These are phyloP conservation scores for Fusarium nanum DNA, from an alignment of 2,329 filamentous ascomycete species.

Conservation along the genomic window DNA sequence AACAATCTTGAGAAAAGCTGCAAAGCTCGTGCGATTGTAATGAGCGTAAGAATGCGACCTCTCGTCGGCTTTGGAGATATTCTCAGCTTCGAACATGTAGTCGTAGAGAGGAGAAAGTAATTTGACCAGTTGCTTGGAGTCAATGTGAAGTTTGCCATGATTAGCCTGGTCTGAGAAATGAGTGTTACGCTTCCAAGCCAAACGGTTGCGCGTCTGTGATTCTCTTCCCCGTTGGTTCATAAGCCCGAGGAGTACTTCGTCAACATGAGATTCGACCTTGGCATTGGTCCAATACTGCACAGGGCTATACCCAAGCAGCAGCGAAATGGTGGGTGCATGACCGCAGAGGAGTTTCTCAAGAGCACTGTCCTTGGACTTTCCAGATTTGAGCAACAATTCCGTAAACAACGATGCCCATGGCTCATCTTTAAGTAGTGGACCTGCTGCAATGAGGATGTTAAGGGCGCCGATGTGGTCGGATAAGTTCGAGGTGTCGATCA, in stretches of 20 bases:
- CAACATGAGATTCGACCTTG: slow-evolving; percentile 54
- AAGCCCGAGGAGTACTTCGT: slow-evolving; percentile 52
- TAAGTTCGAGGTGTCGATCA: slow-evolving; percentile 66
- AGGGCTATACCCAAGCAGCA: slow-evolving; percentile 63
- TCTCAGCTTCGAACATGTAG: slow-evolving; percentile 59
- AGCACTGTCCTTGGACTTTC: slow-evolving; percentile 40
- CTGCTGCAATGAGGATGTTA: slow-evolving; percentile 55
- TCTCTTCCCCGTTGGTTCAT: slow-evolving; percentile 28
- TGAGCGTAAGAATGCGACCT: slow-evolving; percentile 41
- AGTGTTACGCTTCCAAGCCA: slow-evolving; percentile 54
- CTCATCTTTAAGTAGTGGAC: slow-evolving; percentile 59
- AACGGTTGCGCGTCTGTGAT: slow-evolving; percentile 45
- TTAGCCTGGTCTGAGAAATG: slow-evolving; percentile 45
- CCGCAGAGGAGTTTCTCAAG: slow-evolving; percentile 60
- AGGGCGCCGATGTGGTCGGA: slow-evolving; percentile 55
- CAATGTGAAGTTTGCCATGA: slow-evolving; percentile 49
- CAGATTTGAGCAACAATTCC: slow-evolving; percentile 56
- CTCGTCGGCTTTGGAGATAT: slow-evolving; percentile 34
- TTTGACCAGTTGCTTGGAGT: slow-evolving; percentile 52
- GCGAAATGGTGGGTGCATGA: slow-evolving; percentile 58
- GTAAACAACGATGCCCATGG: slow-evolving; percentile 62
- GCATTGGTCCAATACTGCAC: slow-evolving; percentile 64
- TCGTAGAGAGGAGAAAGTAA: slow-evolving; percentile 58
- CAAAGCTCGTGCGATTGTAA: slow-evolving; percentile 56
- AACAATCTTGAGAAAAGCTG: slow-evolving; percentile 54